Conservation (phyloP, 495 filamentous ascomycete species). For the Podospora appendiculata region DNA sequence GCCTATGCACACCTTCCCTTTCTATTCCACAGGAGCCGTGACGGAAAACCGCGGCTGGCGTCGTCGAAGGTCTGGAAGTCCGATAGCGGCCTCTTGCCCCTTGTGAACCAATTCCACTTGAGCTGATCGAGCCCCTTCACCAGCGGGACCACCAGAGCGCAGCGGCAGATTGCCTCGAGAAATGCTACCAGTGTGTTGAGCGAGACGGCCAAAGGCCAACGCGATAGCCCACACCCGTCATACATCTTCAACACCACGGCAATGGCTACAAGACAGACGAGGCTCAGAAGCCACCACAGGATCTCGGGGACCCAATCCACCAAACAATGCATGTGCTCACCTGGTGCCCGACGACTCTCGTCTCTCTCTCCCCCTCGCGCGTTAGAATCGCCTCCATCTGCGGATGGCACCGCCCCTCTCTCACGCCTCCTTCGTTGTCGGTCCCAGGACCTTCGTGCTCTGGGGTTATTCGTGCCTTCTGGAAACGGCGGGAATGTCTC, state of each 20-base stretch:
- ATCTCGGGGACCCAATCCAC: conserved; percentile 16
- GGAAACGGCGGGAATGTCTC: conserved; percentile 8
- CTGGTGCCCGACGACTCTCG: no score
- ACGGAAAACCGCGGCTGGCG: conserved; percentile 28
- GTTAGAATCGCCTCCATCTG: neutral
- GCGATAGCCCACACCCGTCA: conserved; percentile 29
- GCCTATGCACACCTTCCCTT: conserved; percentile 18
- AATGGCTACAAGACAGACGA: conserved; percentile 20
- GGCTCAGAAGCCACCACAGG: conserved; percentile 12
- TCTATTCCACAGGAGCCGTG: conserved; percentile 25
- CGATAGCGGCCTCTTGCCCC: conserved; percentile 27
- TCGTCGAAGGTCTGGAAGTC: conserved; percentile 38
- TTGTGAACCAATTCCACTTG: conserved; percentile 42
- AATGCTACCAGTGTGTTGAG: conserved; percentile 42
- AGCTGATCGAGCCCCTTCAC: conserved; percentile 35
- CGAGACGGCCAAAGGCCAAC: conserved; percentile 39
- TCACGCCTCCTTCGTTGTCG: conserved; percentile 6
- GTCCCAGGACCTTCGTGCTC: conserved; percentile 6
- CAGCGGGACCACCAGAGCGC: conserved; percentile 28
- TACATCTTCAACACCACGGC: conserved; percentile 28
- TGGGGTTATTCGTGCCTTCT: neutral
- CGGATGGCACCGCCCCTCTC: neutral
- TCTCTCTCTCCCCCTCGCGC: neutral
- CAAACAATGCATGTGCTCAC: neutral
- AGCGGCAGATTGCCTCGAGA: conserved; percentile 34